phyloP scores from a whole-genome alignment of 2,329 filamentous ascomycete genomes.

The Hypoxylon sp. region DNA sequence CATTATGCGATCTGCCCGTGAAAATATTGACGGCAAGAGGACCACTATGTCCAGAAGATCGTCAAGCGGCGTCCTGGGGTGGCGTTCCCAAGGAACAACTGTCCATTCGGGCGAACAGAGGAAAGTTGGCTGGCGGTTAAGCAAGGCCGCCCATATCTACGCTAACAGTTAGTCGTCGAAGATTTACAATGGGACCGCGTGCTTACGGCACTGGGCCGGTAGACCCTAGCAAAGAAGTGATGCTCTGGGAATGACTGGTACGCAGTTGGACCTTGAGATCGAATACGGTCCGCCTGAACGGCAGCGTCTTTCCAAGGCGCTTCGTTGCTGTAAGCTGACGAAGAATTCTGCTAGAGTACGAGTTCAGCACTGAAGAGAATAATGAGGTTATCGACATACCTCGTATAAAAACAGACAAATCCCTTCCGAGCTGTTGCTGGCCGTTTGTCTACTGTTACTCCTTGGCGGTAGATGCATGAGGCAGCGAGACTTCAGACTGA shows the following conservation, averaged over 20 bases:
- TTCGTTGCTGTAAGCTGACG: conserved; percentile 54
- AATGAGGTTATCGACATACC: conserved; percentile 53
- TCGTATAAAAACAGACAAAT: conserved; percentile 69
- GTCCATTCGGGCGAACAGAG: conserved; percentile 68
- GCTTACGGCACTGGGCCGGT: conserved; percentile 68
- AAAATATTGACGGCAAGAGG: conserved; percentile 64
- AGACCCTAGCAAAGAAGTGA: conserved; percentile 71
- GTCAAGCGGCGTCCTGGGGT: conserved; percentile 67
- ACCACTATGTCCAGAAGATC: conserved; percentile 67
- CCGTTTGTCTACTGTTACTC: conserved; percentile 49
- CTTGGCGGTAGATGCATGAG: conserved; percentile 59
- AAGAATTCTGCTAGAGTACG: conserved; percentile 61
- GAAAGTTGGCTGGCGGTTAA: conserved; percentile 66
- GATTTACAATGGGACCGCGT: background rate
- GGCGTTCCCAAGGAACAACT: conserved; percentile 65
- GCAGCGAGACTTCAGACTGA: conserved; percentile 62
- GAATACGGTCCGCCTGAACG: conserved; percentile 57
- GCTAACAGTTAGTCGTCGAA: conserved; percentile 31
- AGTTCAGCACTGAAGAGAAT: conserved; percentile 29
- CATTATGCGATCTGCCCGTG: conserved; percentile 61
- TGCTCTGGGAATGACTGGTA: conserved; percentile 69
- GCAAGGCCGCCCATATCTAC: conserved; percentile 61
- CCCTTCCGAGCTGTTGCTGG: conserved; percentile 56
- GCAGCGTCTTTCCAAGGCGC: conserved; percentile 58
- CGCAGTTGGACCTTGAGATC: conserved; percentile 61